phyloP scores from a whole-genome alignment of 1,284 basidiomycete species.

The Wolfiporia cocos region DNA sequence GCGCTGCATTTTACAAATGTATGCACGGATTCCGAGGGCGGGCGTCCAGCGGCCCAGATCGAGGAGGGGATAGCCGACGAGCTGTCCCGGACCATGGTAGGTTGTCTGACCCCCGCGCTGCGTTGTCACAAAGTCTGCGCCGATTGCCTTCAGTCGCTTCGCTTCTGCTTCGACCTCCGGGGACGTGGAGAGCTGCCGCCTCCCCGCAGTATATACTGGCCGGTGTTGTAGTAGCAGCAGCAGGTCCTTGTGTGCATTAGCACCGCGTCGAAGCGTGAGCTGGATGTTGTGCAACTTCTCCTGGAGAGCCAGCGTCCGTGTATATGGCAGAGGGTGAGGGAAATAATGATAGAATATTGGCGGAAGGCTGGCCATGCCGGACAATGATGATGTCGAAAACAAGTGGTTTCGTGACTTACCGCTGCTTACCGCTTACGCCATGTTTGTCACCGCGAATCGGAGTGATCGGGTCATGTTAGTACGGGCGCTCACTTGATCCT shows the following conservation, averaged over 20 bases:
- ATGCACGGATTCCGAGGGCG: constrained; percentile 55
- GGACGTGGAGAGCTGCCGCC: constrained; percentile 60
- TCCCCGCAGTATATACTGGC: constrained; percentile 92
- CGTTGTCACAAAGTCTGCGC: constrained; percentile 85
- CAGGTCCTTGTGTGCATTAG: constrained; percentile 50
- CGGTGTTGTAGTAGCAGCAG: constrained; percentile 79
- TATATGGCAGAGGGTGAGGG: constrained; percentile 64
- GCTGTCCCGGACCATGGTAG: constrained; percentile 96
- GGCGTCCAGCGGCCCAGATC: constrained; percentile 59
- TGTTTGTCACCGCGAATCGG: too few species aligned
- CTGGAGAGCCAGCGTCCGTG: constrained; percentile 63
- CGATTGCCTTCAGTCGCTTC: constrained; percentile 60
- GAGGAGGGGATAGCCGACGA: constrained; percentile 93
- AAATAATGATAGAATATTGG: constrained; percentile 80
- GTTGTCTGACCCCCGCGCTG: constrained; percentile 91
- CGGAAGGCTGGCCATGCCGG: constrained; percentile 23
- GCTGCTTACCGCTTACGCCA: too few species aligned
- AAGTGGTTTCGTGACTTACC: background rate
- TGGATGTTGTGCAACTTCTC: constrained; percentile 63
- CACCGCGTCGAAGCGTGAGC: constrained; percentile 40
- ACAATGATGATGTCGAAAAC: background rate
- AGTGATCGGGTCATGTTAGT: too few species aligned
- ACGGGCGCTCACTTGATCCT: too few species aligned
- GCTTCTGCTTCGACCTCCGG: constrained; percentile 63
- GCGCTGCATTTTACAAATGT: constrained; percentile 68